These are phyloP conservation scores for Xylariaceae sp. DNA, from an alignment of 2,329 filamentous ascomycete species.

Conservation along the genomic window DNA sequence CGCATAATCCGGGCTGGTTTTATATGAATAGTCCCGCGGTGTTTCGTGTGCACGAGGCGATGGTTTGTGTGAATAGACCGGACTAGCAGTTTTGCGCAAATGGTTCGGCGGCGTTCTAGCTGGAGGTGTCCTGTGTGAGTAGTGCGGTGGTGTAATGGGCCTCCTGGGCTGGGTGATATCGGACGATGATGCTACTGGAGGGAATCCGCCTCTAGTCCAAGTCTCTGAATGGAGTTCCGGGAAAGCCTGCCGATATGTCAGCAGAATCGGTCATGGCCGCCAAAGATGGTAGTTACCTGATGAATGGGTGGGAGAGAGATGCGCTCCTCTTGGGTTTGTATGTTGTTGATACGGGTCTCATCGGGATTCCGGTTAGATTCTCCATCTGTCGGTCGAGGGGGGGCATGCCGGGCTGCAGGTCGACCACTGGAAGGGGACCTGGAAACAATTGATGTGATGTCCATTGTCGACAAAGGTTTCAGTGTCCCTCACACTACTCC, in stretches of 20 bases:
- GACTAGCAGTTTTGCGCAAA: not conserved
- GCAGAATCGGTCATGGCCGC: constrained; percentile 4
- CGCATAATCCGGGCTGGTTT: not conserved
- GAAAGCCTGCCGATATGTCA: constrained; percentile 36
- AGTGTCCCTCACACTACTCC: not conserved
- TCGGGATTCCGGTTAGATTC: not conserved
- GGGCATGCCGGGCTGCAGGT: constrained; percentile 32
- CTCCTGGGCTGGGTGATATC: constrained; percentile 27
- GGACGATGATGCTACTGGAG: constrained; percentile 34
- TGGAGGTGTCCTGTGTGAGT: not conserved
- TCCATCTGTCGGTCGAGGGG: constrained; percentile 21
- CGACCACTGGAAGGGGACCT: constrained; percentile 39
- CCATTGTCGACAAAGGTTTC: not conserved
- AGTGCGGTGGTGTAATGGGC: constrained; percentile 16
- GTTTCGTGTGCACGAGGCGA: not conserved
- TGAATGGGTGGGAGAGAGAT: constrained; percentile 48
- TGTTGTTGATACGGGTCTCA: constrained; percentile 33
- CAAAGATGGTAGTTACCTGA: constrained; percentile 37
- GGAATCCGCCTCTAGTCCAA: constrained; percentile 31
- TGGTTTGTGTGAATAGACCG: not conserved
- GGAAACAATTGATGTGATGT: constrained; percentile 42
- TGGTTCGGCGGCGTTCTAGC: not conserved
- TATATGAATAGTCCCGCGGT: not conserved
- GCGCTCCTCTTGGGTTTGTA: constrained; percentile 37
- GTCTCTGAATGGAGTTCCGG: constrained; percentile 40